Conservation (phyloP, 2,329 filamentous ascomycete species). For the Colletotrichum musae region DNA sequence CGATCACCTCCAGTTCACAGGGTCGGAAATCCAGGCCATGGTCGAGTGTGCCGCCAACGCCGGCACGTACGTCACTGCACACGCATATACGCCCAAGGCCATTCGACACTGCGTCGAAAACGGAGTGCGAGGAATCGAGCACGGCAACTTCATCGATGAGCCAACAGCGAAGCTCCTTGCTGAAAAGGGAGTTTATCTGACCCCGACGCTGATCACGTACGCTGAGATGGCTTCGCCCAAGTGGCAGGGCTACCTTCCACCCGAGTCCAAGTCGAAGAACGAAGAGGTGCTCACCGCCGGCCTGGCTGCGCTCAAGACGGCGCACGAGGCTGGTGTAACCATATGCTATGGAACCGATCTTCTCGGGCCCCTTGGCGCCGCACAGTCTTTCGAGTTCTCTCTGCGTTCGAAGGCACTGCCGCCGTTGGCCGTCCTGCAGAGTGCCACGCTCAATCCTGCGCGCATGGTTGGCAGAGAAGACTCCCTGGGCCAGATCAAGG, state of each 20-base stretch:
- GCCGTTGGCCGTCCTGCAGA: slow-evolving; percentile 46
- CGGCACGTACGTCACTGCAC: slow-evolving; percentile 69
- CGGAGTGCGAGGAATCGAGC: slow-evolving; percentile 67
- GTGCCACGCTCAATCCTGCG: slow-evolving; percentile 63
- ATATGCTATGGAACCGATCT: slow-evolving; percentile 68
- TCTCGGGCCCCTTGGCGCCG: slow-evolving; percentile 48
- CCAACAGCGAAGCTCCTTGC: slow-evolving; percentile 66
- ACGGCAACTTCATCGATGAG: slow-evolving; percentile 60
- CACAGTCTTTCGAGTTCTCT: slow-evolving; percentile 52
- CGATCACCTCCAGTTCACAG: slow-evolving; percentile 69
- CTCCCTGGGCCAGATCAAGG: slow-evolving; percentile 64
- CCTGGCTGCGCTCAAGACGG: slow-evolving; percentile 62
- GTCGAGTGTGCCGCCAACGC: slow-evolving; percentile 62
- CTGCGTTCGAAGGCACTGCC: slow-evolving; percentile 46
- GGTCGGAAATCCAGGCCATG: slow-evolving; percentile 69
- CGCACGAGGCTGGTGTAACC: slow-evolving; percentile 65
- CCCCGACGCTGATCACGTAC: slow-evolving; percentile 69
- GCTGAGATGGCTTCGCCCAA: slow-evolving; percentile 61
- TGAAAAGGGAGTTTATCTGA: slow-evolving; percentile 63
- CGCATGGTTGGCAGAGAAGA: slow-evolving; percentile 61
- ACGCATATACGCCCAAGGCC: slow-evolving; percentile 69
- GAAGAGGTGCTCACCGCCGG: slow-evolving; percentile 63
- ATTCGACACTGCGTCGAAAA: slow-evolving; percentile 70
- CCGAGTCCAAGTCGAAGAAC: slow-evolving; percentile 64
- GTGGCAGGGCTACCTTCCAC: slow-evolving; percentile 60